Percentiles rank a stretch among this genome's conserved stretches.
phyloP scores from a whole-genome alignment of 2,329 filamentous ascomycete species.

The Claviceps sp. region DNA sequence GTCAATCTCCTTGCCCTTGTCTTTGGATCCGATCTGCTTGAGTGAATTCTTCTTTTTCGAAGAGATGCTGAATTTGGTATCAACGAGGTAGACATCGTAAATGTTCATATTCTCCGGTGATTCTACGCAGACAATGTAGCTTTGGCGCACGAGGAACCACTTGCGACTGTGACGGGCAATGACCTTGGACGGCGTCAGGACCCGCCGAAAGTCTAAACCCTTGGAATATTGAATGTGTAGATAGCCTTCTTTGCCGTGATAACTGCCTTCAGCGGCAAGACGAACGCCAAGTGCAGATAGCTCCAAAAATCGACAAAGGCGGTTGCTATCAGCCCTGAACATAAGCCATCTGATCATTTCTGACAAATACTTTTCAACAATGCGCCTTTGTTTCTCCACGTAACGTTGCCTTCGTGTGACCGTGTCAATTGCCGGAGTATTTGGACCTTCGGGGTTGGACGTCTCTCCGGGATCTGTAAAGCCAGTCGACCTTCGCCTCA shows the following conservation, averaged over 20 bases:
- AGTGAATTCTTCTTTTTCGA: slow-evolving; percentile 48
- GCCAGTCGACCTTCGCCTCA: slow-evolving; percentile 39
- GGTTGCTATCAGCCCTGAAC: slow-evolving; percentile 89
- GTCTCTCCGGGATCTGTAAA: slow-evolving; percentile 32
- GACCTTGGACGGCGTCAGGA: slow-evolving; percentile 64
- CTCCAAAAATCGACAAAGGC: slow-evolving; percentile 90
- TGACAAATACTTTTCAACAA: slow-evolving; percentile 79
- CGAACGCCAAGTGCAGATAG: slow-evolving; percentile 87
- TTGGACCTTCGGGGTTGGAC: slow-evolving; percentile 25
- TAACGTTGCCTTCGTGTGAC: slow-evolving; percentile 41
- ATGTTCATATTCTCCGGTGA: slow-evolving; percentile 98
- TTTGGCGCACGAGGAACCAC: slow-evolving; percentile 97
- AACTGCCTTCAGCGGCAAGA: slow-evolving; percentile 86
- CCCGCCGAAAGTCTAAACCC: slow-evolving; percentile 71
- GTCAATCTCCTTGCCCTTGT: slow-evolving; percentile 39
- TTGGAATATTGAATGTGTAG: slow-evolving; percentile 86
- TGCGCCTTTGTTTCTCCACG: slow-evolving; percentile 69
- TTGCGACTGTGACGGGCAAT: slow-evolving; percentile 78
- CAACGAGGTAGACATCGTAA: slow-evolving; percentile 96
- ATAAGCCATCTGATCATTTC: slow-evolving; percentile 95
- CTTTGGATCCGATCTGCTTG: slow-evolving; percentile 40
- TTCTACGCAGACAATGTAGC: slow-evolving; percentile 96
- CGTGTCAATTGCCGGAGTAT: slow-evolving; percentile 32
- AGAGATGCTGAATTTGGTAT: slow-evolving; percentile 72
- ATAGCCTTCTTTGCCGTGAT: slow-evolving; percentile 94